Evolutionary conservation across 116 monocot genomes (phyloP), one percentile per base, ranked within the genome.

Genomic region (Cymodocea nodosa): DNA sequence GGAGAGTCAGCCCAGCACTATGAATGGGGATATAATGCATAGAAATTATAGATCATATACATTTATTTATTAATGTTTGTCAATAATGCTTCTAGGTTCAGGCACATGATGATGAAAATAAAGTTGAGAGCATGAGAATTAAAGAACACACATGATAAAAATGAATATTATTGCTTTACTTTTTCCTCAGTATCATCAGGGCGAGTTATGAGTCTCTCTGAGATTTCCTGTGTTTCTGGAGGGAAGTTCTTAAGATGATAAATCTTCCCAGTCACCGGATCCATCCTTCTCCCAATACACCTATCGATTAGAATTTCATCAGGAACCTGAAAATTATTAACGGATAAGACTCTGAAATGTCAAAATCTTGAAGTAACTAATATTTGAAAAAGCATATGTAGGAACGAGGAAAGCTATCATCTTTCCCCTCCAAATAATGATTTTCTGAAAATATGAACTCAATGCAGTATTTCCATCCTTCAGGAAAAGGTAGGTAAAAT

Each of bases 201-300:
- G 40, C 94, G 87, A 49, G 74, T 81, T 69, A 90, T 67, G 55
- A 95, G 85, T 6, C 94, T 82, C 54, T 73, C 60, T 56, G 82
- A 69, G 65, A 95, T 78, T 72, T 95, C 94, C 68, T 95, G 81
- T 30, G 80, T 83, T 74, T 87, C 81, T 22, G 94, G 90, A 72
- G 83, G 90, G 39, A 83, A 81, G 59, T 84, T 78, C 63, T 80
- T 84, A 49, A 90, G 18, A 79, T 95, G 90, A 68, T 95, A 95
- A 71, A 95, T 95, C 70, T 84, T 90, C 54, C 87, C 77, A 23
- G 87, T 95, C 54, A 81, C 75, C 17, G 87, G 90, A 90, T 95
- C 94, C 83, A 87, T 56, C 74, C 87, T 95, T 72, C 94, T 90
- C 71, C 87, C 94, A 65, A 90, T 81, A 76, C 94, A 95, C 90